Evolutionary conservation across 305 asterid genomes (phyloP).

Genomic region (Fraxinus sp.): DNA sequence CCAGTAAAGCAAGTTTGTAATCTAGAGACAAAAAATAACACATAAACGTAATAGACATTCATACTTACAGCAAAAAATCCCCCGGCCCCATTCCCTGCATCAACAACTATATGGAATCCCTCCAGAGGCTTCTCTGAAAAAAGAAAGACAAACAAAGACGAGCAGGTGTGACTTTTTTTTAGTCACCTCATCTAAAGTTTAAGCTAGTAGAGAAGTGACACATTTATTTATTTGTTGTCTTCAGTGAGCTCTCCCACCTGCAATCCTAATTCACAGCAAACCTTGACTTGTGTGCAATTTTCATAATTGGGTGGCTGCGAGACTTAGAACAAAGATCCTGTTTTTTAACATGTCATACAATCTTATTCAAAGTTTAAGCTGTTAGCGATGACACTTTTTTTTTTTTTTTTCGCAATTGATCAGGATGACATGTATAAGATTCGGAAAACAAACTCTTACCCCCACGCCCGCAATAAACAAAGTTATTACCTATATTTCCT

Average conservation of each 20-base stretch:
- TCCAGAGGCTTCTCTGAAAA: conserved; percentile 91
- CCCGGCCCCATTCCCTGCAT: conserved; percentile 99
- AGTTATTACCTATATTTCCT: conserved; percentile 58
- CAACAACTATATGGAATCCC: conserved; percentile 95
- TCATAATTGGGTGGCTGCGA: not conserved
- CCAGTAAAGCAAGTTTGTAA: not conserved
- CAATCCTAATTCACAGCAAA: not conserved
- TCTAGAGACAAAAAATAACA: conserved; percentile 13
- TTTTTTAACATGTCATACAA: not conserved
- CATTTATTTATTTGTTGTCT: not conserved
- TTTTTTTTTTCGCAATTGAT: not conserved
- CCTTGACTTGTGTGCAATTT: not conserved
- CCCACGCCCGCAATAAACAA: not conserved
- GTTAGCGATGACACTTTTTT: not conserved
- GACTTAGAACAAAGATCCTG: not conserved
- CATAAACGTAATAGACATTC: conserved; percentile 7
- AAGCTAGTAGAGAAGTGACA: not conserved
- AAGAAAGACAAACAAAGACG: conserved; percentile 22
- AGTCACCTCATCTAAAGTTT: not conserved
- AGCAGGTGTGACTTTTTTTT: conserved; percentile 23
- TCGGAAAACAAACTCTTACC: not conserved
- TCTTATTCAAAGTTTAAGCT: not conserved
- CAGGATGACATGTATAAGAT: not conserved
- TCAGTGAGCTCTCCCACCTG: not conserved
- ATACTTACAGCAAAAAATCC: conserved; percentile 93